Evolutionary conservation across 805 yeast species (phyloP).

Genomic region (Monosporozyma solicola): DNA sequence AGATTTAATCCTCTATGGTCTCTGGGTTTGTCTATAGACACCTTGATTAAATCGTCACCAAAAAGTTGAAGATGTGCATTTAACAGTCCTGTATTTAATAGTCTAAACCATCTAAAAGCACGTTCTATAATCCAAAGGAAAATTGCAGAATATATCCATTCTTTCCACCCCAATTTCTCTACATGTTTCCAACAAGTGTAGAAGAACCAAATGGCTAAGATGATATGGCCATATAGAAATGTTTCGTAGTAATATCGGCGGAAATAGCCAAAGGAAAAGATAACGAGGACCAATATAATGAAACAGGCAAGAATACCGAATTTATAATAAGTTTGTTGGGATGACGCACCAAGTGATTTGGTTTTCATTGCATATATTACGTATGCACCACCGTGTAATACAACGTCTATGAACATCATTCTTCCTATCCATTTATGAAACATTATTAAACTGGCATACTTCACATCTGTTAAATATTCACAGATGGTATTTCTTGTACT

Average conservation of each 20-base stretch:
- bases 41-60: conserved; percentile 14
- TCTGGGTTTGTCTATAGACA: conserved; percentile 10
- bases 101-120: conserved; percentile 29
- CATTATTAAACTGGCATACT: conserved; percentile 51
- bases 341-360: conserved; percentile 5
- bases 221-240: conserved; percentile 38
- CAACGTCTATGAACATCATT: conserved; percentile 31
- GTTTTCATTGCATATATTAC: conserved; percentile 28
- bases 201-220: conserved; percentile 35
- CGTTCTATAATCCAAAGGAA: conserved; percentile 38
- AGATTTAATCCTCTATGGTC: not conserved
- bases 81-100: conserved; percentile 19
- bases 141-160: conserved; percentile 33
- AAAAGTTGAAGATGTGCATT: conserved; percentile 12
- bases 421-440: conserved; percentile 55
- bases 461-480: conserved; percentile 51
- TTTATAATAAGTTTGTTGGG: conserved; percentile 28
- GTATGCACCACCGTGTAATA: conserved; percentile 34
- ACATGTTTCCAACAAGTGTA: conserved; percentile 42
- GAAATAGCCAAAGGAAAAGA: conserved; percentile 26
- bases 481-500: conserved; percentile 69
- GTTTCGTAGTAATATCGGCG: conserved; percentile 37
- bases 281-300: conserved; percentile 21
- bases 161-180: conserved; percentile 34
- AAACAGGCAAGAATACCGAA: conserved; percentile 35